These are phyloP conservation scores for Bryoglossum gracile DNA, from an alignment of 495 filamentous ascomycete genomes.

Conservation along the genomic window DNA sequence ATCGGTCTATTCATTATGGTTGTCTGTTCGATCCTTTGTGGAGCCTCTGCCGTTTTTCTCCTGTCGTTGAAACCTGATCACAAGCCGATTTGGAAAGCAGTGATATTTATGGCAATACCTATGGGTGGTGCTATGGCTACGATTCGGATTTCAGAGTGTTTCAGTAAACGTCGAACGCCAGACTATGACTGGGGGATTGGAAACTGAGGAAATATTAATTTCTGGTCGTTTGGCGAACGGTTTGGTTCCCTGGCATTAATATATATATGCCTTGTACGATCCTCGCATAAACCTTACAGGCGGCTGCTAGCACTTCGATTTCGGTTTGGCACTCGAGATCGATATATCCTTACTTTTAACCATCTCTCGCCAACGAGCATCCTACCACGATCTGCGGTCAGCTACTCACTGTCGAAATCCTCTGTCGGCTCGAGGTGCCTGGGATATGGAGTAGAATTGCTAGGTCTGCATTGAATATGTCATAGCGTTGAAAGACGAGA, in stretches of 20 bases:
- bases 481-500: no score
- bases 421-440: no score
- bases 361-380: no score
- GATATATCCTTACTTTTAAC: no score
- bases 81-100: slow-evolving; percentile 8
- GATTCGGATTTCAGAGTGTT: slow-evolving; percentile 9
- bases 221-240: slow-evolving; percentile 6
- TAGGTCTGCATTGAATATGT: no score
- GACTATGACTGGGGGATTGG: slow-evolving; percentile 10
- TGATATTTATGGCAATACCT: slow-evolving; percentile 3
- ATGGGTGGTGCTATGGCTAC: slow-evolving; percentile 6
- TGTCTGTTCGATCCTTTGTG: slow-evolving; percentile 6
- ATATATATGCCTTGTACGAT: slow-evolving; percentile 4
- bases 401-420: no score
- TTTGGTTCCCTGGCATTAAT: slow-evolving; percentile 10
- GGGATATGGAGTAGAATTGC: no score
- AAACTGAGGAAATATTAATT: slow-evolving; percentile 7
- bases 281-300: not conserved
- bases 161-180: slow-evolving; percentile 8
- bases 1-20: slow-evolving; percentile 35
- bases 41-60: slow-evolving; percentile 8
- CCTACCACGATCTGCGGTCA: no score
- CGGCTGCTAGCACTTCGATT: no score
- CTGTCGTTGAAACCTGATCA: slow-evolving; percentile 6
- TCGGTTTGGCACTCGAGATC: no score